phyloP scores from a whole-genome alignment of 2,329 filamentous ascomycete species.

The Huntiella savannae region DNA sequence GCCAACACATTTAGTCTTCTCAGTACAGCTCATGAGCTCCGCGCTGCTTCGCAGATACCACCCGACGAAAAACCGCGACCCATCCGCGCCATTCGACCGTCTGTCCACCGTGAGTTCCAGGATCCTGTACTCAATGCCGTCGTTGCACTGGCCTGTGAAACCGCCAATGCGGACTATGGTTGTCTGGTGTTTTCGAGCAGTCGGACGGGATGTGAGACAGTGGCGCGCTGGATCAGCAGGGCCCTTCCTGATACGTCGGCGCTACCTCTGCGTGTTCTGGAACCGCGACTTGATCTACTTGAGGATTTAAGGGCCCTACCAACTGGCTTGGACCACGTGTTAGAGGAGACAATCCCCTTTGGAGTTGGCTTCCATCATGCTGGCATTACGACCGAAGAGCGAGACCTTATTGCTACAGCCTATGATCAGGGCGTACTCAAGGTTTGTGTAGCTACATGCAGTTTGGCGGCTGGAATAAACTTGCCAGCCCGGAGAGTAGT shows the following conservation, averaged over 20 bases:
- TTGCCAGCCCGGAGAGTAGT: conserved; percentile 56
- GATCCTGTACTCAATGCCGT: conserved; percentile 52
- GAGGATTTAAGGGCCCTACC: conserved; percentile 45
- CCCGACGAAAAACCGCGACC: conserved; percentile 12
- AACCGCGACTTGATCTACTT: conserved; percentile 43
- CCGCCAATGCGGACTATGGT: conserved; percentile 47
- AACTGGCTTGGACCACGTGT: conserved; percentile 44
- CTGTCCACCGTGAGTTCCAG: conserved; percentile 39
- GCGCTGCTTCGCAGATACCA: conserved; percentile 18
- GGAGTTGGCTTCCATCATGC: conserved; percentile 64
- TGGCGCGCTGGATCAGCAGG: conserved; percentile 48
- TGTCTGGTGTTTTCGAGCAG: conserved; percentile 58
- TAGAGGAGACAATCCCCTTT: conserved; percentile 43
- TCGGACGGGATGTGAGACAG: conserved; percentile 44
- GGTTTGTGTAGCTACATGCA: conserved; percentile 59
- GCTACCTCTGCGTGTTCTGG: conserved; percentile 28
- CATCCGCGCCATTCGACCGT: conserved; percentile 32
- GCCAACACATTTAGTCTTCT: conserved; percentile 35
- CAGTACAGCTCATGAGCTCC: conserved; percentile 35
- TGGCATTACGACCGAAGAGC: conserved; percentile 55
- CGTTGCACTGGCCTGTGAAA: conserved; percentile 49
- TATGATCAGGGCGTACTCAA: conserved; percentile 51
- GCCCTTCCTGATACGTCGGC: conserved; percentile 36
- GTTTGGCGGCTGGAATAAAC: conserved; percentile 68
- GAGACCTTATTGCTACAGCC: conserved; percentile 49